Percentiles rank a stretch among this genome's conserved stretches.
Evolutionary conservation across 345 rosid species (phyloP).

Genomic region (Ceriops zippeliana): DNA sequence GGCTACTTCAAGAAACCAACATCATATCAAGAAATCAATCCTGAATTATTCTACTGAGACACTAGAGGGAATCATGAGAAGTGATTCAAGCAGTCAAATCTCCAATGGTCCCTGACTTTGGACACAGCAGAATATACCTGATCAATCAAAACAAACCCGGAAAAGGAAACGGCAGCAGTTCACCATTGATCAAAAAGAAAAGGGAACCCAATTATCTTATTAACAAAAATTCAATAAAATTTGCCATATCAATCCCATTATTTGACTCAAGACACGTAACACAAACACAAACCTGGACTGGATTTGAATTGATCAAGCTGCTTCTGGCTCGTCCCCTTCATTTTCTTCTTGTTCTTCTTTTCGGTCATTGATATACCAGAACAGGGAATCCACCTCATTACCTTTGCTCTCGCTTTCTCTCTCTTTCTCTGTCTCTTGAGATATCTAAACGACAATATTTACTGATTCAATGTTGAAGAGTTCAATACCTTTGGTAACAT

Average conservation of each 20-base stretch:
- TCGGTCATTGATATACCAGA: constrained; percentile 16
- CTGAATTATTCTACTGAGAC: neutral
- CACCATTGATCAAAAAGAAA: neutral
- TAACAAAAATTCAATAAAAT: neutral
- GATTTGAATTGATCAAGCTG: constrained; percentile 19
- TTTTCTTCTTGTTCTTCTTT: constrained; percentile 16
- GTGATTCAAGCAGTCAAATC: neutral
- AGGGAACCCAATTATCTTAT: neutral
- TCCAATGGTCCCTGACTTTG: neutral
- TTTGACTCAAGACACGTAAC: neutral
- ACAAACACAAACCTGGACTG: constrained; percentile 17
- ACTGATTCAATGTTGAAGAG: neutral
- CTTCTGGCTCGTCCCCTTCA: constrained; percentile 7
- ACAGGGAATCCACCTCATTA: constrained; percentile 30
- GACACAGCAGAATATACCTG: neutral
- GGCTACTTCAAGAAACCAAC: neutral
- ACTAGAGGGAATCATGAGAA: neutral
- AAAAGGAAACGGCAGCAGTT: constrained; percentile 1
- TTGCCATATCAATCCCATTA: neutral
- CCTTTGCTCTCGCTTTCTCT: neutral
- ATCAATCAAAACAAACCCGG: neutral
- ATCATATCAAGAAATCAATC: neutral
- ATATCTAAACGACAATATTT: neutral
- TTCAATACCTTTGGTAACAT: neutral
- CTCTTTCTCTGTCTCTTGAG: neutral